Evolutionary conservation across 2,329 filamentous ascomycete species (phyloP), one percentile per base, ranked within the genome.

Genomic region (Colletotrichum spinosum): DNA sequence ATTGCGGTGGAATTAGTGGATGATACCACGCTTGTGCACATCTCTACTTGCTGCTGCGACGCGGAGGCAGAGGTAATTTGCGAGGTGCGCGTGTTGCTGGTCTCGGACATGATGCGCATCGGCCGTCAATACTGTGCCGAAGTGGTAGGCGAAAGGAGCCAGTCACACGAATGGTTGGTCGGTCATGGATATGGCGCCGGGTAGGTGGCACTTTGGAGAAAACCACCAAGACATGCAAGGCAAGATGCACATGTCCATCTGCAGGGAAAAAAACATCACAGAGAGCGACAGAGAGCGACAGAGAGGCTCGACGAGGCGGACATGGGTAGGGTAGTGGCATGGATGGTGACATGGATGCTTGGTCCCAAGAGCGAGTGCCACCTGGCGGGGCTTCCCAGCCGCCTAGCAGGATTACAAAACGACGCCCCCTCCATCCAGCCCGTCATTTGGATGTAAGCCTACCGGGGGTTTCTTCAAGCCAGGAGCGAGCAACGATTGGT

Each of bases 91-190:
- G 25, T 25, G 41, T 25, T 45, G 17, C 11, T 58, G 68, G 67
- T 62, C 51, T 65, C 55, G 66, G 65, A 61, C 69, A 62, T 38
- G 35, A 17, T n/a, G 41, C 50, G 44, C 50, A 63, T 53, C 44
- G 38, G 42, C 53, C 62, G 70, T 71, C 67, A 71, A 69, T 65
- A 73, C 69, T 69, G 72, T 72, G 49, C 41, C 25, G 25, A 25
- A 25, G 25, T 25, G 25, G 25, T 25, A 5, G 25, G 25, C 25
- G 25, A 25, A 25, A 25, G 25, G 25, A 69, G 58, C 46, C 58
- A 48, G 33, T 25, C 44, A 48, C 17, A 45, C 57, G 39, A 34
- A 17, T 34, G 6, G 35, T 52, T 48, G 34, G 9, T 55, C 45
- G 52, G 45, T 51, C 46, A 65, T 62, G 35, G 49, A 56, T 11